Base-by-base conservation (phyloP, 2,329 filamentous ascomycete genomes). In the Apiospora pterosperma region DNA sequence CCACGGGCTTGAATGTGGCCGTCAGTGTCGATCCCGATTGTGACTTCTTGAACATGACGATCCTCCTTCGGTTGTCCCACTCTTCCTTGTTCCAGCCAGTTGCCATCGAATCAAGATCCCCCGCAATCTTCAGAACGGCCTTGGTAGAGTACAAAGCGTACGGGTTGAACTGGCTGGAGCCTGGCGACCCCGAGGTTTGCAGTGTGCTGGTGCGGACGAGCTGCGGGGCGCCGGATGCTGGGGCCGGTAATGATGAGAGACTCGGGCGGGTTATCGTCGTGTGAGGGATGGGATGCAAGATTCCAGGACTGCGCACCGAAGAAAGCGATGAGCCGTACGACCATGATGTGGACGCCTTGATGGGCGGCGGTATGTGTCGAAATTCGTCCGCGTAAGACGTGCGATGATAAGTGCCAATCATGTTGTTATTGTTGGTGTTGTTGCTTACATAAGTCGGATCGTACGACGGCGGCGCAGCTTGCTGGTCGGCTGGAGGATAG, bases 31-130 rank as follows among this genome's bases (percentile, higher is more conserved):
- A 94, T 34, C 93, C 93, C 38, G 84, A 84, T 77, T 98, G 95
- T 66, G 87, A 88, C 72, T 96, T 90, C 71, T 86, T 90, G 80
- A 99, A 99, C 71, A 94, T 88, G 21, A 99, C 94, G 41, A 99
- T 89, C 39, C 96, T 88, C 59, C 96, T 85, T 72, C 92, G 91
- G 62, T 88, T 88, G 41, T 90, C 86, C 79, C 88, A 89, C 76
- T 99, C 96, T 67, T 97, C 93, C 34, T 84, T 79, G 0, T 88
- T 90, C 96, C 96, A 99, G 67, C 89, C 86, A 67, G 91, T 86
- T 0, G 89, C 88, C 95, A 98, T 97, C 8, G 84, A 81, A 62
- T 93, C 89, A 59, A 99, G 84, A 72, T 97, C 92, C 23, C 94
- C 94, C 63, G 91, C 87, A 66, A 98, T 90, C 73, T 96, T 93